Base-by-base conservation (phyloP, 2,329 filamentous ascomycete species). In the Atkinsonella texensis region DNA sequence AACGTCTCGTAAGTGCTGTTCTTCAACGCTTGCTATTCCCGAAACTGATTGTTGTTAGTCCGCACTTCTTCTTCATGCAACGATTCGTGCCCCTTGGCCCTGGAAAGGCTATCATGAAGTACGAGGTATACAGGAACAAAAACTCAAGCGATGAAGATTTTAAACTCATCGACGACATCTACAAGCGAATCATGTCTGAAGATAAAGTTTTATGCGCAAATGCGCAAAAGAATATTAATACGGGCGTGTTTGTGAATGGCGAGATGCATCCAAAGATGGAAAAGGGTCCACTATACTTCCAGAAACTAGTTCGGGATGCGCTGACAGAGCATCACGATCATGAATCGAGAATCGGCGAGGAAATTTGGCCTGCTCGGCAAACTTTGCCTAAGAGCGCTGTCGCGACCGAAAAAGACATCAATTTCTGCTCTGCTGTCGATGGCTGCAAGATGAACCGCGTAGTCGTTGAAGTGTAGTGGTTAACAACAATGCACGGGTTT, bases 31-130 rank as follows among this genome's bases (percentile, higher is more conserved):
- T 32, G 9, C 33, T 17, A 10, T 11, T 31, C 4, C 11, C 15
- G 5, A 50, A 15, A n/a, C 11, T 49, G 5, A 55, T 28, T 44
- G 4, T 3, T 20, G 17, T 1, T 9, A 77, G 75, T 13, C 73
- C 76, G n/a, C 70, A 83, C 64, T 83, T 83, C 64, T 76, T 84
- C 65, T 80, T 81, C 68, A 75, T 83, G 51, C 79, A 83, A 60
- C 71, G 79, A 53, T 82, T 83, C 63, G 70, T 83, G 12, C 81
- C 81, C 12, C 72, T 67, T 46, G 68, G 70, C 2, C 68, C 80
- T 0, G 70, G 65, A 38, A 72, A 65, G 42, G 76, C 74, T 2
- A 67, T 69, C 40, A 83, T 84, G 75, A 70, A 71, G 52, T 83
- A 84, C 63, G 77, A 84, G 60, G 74, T 84, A 48, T 84, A 74